Evolutionary conservation across 257 asterid species (phyloP).

Genomic region (Jacaranda copaia): DNA sequence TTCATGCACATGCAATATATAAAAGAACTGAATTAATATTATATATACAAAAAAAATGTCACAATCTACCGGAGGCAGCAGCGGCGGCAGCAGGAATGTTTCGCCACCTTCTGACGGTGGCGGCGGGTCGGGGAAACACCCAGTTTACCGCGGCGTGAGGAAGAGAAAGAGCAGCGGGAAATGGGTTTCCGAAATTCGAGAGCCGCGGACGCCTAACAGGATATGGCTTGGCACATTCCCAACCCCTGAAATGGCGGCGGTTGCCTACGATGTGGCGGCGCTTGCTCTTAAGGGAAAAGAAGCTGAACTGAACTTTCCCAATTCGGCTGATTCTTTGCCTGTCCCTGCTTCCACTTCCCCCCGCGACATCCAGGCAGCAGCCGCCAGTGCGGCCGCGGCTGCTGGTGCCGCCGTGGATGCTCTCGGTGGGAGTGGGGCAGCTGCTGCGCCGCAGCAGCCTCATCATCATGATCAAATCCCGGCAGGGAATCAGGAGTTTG

Average conservation of each 20-base stretch:
- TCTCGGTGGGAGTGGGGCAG: not conserved
- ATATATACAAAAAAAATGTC: slow-evolving; percentile 36
- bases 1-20: slow-evolving; percentile 32
- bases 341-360: slow-evolving; percentile 66
- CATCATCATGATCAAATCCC: not conserved
- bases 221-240: slow-evolving; percentile 71
- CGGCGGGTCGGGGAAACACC: slow-evolving; percentile 45
- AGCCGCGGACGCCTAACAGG: slow-evolving; percentile 59
- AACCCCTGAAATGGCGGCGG: slow-evolving; percentile 66
- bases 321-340: slow-evolving; percentile 53
- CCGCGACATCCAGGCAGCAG: slow-evolving; percentile 67
- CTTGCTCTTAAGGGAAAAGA: slow-evolving; percentile 54
- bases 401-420: slow-evolving; percentile 73
- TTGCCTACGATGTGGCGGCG: slow-evolving; percentile 68
- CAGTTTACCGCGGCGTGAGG: slow-evolving; percentile 64
- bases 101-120: slow-evolving; percentile 19
- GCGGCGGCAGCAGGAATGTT: slow-evolving; percentile 13
- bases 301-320: slow-evolving; percentile 62
- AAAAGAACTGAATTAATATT: not conserved
- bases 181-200: slow-evolving; percentile 74
- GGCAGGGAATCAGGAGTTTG: slow-evolving; percentile 37
- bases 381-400: slow-evolving; percentile 67
- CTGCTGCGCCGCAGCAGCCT: not conserved
- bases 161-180: slow-evolving; percentile 58
- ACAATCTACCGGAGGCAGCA: slow-evolving; percentile 7